These are phyloP conservation scores for California macrophylla DNA, from an alignment of 441 rosid genomes.

Conservation along the genomic window DNA sequence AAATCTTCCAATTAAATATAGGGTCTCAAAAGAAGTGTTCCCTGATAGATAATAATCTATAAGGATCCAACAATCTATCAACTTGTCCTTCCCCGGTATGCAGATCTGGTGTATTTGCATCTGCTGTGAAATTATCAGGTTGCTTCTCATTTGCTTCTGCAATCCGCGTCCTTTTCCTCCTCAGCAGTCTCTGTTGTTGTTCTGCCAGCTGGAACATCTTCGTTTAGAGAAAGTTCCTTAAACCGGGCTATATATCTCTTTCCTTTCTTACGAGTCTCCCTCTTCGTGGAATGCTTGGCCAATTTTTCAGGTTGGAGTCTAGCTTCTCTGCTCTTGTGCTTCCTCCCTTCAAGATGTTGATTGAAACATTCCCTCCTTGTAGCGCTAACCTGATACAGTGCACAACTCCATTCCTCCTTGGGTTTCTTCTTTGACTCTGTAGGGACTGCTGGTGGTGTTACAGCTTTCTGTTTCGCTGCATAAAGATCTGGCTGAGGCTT, in stretches of 20 bases:
- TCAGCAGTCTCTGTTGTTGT: background rate
- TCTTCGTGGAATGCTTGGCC: constrained; percentile 16
- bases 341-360: constrained; percentile 34
- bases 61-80: background rate
- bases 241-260: constrained; percentile 35
- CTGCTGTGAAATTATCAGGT: background rate
- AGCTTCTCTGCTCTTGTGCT: constrained; percentile 34
- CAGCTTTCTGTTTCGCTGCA: constrained; percentile 37
- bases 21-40: too few relatives aligned
- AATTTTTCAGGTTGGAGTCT: constrained; percentile 19
- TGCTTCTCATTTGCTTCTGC: background rate
- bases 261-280: constrained; percentile 34
- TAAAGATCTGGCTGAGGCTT: constrained; percentile 33
- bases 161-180: background rate
- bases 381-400: constrained; percentile 32
- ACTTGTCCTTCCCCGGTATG: too few relatives aligned
- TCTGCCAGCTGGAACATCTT: background rate
- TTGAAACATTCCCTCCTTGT: constrained; percentile 32
- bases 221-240: constrained; percentile 10
- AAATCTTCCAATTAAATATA: background rate
- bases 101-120: background rate
- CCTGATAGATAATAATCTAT: background rate
- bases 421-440: constrained; percentile 23
- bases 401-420: constrained; percentile 41
- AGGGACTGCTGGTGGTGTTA: background rate